These are phyloP conservation scores for Nannizzia gypsea DNA, from an alignment of 2,329 filamentous ascomycete genomes.

Conservation along the genomic window DNA sequence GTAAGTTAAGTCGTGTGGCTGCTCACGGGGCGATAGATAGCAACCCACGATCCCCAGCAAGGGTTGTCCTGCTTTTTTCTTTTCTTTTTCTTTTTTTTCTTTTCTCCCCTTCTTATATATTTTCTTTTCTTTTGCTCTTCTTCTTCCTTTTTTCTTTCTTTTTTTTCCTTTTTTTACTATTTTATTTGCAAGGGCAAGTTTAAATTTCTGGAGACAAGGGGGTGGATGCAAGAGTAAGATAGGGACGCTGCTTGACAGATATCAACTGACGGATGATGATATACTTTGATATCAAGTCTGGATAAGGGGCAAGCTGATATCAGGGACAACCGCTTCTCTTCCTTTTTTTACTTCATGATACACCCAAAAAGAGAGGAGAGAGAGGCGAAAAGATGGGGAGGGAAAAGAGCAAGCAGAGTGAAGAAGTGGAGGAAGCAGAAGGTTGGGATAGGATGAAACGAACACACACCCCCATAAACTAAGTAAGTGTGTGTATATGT, in stretches of 20 bases:
- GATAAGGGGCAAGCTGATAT: background rate
- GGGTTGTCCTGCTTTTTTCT: background rate
- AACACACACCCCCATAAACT: constrained; percentile 1
- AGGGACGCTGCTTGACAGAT: background rate
- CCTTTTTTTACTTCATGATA: background rate
- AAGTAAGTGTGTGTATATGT: background rate
- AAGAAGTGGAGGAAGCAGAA: background rate
- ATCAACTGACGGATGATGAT: no score
- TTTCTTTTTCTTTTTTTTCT: no score
- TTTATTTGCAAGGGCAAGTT: constrained; percentile 3
- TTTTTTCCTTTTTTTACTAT: background rate
- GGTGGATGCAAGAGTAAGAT: background rate
- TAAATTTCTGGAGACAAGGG: background rate
- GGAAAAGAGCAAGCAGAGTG: background rate
- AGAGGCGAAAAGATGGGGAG: background rate
- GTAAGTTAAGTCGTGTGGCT: constrained; percentile 3
- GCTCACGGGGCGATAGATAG: constrained; percentile 3
- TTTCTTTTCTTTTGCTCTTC: no score
- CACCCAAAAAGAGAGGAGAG: background rate
- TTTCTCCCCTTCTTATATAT: no score
- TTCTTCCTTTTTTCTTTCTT: no score
- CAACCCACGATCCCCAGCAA: constrained; percentile 4
- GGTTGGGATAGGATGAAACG: background rate
- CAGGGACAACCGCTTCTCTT: no score
- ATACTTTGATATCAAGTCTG: no score